Percentiles rank a stretch among this genome's conserved stretches.
Conservation (phyloP, 83 land plant genomes). For the Diphasiastrum complanatum region DNA sequence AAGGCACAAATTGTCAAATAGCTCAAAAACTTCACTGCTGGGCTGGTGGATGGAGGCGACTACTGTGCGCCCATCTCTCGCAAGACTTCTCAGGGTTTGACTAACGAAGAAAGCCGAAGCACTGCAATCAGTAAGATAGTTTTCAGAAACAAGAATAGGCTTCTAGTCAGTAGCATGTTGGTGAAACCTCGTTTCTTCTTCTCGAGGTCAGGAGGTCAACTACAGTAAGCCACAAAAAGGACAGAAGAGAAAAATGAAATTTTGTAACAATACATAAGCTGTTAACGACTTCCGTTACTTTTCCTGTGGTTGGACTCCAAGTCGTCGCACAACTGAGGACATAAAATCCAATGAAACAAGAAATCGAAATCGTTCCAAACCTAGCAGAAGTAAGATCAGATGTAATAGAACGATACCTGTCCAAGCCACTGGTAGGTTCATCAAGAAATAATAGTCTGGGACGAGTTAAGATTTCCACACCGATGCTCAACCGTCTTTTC, state of each 20-base stretch:
- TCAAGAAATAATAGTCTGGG: slow-evolving; percentile 70
- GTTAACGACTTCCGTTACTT: too few relatives aligned
- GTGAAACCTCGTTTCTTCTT: slow-evolving; percentile 2
- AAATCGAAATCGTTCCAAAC: background rate
- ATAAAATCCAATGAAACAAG: background rate
- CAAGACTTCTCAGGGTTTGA: slow-evolving; percentile 7
- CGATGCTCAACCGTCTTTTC: slow-evolving; percentile 69
- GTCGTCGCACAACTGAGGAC: background rate
- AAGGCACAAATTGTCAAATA: slow-evolving; percentile 11
- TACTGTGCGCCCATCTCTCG: slow-evolving; percentile 16
- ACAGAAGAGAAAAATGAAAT: too few relatives aligned
- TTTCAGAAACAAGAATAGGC: background rate
- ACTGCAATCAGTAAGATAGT: slow-evolving; percentile 11
- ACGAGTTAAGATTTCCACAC: slow-evolving; percentile 64
- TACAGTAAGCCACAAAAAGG: too few relatives aligned
- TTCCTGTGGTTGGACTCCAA: too few relatives aligned
- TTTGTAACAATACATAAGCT: too few relatives aligned
- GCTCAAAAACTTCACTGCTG: slow-evolving; percentile 39
- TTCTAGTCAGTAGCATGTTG: background rate
- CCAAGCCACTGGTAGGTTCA: slow-evolving; percentile 79
- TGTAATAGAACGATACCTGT: slow-evolving; percentile 38
- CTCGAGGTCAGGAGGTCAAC: too few relatives aligned
- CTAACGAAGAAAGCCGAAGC: slow-evolving; percentile 16
- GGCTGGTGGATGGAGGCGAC: slow-evolving; percentile 52
- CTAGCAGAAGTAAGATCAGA: background rate